A percentile compares a stretch with the other conserved stretches of the same genome.
These are phyloP conservation scores for Gyromitra esculenta DNA, from an alignment of 2,329 filamentous ascomycete species.

Conservation along the genomic window DNA sequence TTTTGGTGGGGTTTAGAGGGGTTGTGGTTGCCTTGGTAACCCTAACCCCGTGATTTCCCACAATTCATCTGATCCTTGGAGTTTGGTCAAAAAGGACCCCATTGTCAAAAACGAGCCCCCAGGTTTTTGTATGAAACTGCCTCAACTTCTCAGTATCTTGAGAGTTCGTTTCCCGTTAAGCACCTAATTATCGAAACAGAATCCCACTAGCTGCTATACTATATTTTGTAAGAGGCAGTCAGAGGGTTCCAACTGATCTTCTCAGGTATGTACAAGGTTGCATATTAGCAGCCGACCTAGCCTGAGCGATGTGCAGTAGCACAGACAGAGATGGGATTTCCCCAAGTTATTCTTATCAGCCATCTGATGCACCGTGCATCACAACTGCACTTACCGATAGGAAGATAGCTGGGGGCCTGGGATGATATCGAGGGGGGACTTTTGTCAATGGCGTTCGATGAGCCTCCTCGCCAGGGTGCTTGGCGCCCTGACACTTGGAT, in stretches of 20 bases:
- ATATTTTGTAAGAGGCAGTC: background rate
- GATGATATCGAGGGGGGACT: constrained; percentile 6
- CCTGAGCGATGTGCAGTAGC: constrained; percentile 9
- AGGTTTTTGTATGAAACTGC: background rate
- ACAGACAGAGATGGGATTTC: constrained; percentile 4
- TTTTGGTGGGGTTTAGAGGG: constrained; percentile 31
- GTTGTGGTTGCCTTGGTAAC: constrained; percentile 10
- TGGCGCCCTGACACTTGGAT: constrained; percentile 21
- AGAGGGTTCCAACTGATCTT: background rate
- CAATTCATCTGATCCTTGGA: background rate
- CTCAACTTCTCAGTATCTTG: background rate
- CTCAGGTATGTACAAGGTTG: background rate
- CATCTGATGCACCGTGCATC: constrained; percentile 23
- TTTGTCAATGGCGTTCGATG: background rate
- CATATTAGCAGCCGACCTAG: background rate
- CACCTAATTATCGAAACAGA: background rate
- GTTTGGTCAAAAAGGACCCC: constrained; percentile 16
- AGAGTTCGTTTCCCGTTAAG: background rate
- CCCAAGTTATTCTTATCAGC: constrained; percentile 1
- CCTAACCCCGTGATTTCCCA: constrained; percentile 19
- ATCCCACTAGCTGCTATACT: background rate
- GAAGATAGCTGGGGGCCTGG: background rate
- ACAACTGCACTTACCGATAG: background rate
- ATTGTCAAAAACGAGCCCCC: background rate
- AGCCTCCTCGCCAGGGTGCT: constrained; percentile 4